phyloP scores from a whole-genome alignment of 2,329 filamentous ascomycete genomes.

The Kalmusia sp. region DNA sequence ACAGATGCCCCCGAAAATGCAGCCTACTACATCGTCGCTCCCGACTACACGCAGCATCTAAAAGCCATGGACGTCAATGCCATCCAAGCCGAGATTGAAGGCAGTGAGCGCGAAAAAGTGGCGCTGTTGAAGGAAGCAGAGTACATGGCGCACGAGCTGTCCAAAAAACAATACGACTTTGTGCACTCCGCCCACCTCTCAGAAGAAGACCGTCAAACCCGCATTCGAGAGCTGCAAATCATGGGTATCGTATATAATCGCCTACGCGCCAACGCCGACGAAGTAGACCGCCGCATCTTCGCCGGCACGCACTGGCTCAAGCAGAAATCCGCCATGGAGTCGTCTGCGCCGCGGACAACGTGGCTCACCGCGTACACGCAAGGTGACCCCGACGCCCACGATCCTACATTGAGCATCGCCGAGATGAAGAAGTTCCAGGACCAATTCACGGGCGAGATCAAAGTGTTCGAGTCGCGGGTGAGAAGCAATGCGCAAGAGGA shows the following conservation, averaged over 20 bases:
- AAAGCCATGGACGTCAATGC: conserved; percentile 18
- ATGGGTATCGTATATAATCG: conserved; percentile 25
- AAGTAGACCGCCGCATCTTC: conserved; percentile 23
- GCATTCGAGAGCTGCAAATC: conserved; percentile 28
- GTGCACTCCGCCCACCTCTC: conserved; percentile 19
- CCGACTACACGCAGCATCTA: conserved; percentile 31
- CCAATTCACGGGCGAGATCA: conserved; percentile 23
- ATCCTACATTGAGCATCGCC: conserved; percentile 24
- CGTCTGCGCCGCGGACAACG: conserved; percentile 1
- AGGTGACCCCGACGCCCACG: conserved; percentile 15
- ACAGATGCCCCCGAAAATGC: conserved; percentile 3
- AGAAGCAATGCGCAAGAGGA: conserved; percentile 7
- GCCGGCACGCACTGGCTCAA: conserved; percentile 24
- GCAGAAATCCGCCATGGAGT: conserved; percentile 25
- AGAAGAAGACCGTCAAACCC: conserved; percentile 24
- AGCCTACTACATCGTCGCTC: conserved; percentile 25
- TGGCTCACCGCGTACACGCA: conserved; percentile 22
- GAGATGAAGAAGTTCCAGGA: conserved; percentile 26
- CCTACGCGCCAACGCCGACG: conserved; percentile 22
- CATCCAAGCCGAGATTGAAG: conserved; percentile 16
- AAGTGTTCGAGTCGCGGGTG: conserved; percentile 24
- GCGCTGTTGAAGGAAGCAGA: conserved; percentile 28
- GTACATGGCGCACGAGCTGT: conserved; percentile 24
- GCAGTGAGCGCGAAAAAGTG: conserved; percentile 21
- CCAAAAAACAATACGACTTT: conserved; percentile 29